Evolutionary conservation across 1,139 yeast species (phyloP), one percentile per base, ranked within the genome.

Genomic region (Pichia sp.): DNA sequence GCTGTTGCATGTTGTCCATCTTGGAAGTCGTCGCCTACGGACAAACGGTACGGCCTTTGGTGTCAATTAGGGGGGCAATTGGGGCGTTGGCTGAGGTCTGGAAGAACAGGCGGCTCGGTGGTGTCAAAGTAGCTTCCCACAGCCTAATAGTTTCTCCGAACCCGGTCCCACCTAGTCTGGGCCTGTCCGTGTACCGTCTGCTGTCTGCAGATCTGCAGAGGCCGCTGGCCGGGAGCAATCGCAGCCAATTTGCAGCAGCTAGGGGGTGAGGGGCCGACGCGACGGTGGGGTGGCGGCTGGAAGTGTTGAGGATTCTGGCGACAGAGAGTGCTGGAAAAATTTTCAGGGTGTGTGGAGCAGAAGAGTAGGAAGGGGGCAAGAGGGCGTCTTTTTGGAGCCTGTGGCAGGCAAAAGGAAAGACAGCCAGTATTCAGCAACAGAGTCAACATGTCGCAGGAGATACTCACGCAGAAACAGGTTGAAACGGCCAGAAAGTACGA

Each of bases 401-500:
- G 23, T 19, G 23, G 23, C 23, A 19, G 23, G 23, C 23, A 19
- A 3, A 19, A 8, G 41, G 29, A 36, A 15, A 13, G 13, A 41
- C 26, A 6, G 13, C 30, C 15, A 29, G 36, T 30, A 26, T n/a
- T n/a, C 15, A 26, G 30, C 19, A 15, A 45, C 45, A 48, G n/a
- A 15, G 5, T 2, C 36, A 48, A 5, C 1, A 48, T 48, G 50
- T 11, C 50, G 29, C 50, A 48, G 36, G 49, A 46, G 16, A 3
- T 42, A 36, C 32, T 47, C 19, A 23, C 49, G 16, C 31, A 40
- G 16, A 63, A 64, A 46, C 76, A 74, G 60, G 54, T 71, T 45
- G 70, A 62, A 44, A 62, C 70, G 50, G 76, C 76, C 11, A 70
- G 71, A 56, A 62, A 72, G 56, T 77, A 77, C 67, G 85, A 81